Percentiles rank a stretch among this genome's conserved stretches.
These are phyloP conservation scores for Pulveroboletus frians DNA, from an alignment of 768 basidiomycete species.

Conservation along the genomic window DNA sequence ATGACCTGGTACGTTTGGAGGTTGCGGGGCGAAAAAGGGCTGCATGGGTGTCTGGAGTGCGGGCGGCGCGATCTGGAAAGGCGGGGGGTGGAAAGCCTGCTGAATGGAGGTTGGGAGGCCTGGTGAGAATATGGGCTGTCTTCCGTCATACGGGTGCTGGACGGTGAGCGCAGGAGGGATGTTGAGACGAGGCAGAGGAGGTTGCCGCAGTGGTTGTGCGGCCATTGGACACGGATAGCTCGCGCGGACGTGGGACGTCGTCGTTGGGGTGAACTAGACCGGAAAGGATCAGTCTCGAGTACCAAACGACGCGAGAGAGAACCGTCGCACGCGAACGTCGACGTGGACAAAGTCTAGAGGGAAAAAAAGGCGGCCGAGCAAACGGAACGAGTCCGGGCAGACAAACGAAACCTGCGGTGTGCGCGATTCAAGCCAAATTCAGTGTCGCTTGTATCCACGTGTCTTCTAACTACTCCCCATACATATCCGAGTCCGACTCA, in stretches of 20 bases:
- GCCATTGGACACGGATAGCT: conserved; percentile 15
- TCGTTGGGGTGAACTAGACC: not conserved
- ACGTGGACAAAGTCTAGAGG: not conserved
- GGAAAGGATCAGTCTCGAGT: not conserved
- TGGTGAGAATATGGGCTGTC: conserved; percentile 58
- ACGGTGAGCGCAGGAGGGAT: conserved; percentile 49
- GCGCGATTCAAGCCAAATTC: not conserved
- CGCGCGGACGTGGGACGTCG: not conserved
- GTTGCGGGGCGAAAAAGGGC: conserved; percentile 51
- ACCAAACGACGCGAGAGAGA: not conserved
- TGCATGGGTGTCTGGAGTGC: conserved; percentile 73
- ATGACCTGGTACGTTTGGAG: conserved; percentile 46
- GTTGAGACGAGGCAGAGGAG: conserved; percentile 51
- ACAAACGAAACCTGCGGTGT: not conserved
- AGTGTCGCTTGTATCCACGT: conserved; percentile 17
- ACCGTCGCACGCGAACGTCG: conserved; percentile 8
- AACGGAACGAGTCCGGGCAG: not conserved
- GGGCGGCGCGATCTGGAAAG: conserved; percentile 39
- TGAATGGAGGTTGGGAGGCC: conserved; percentile 56
- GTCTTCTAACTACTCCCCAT: conserved; percentile 33
- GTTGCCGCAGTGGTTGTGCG: conserved; percentile 41
- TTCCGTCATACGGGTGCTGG: conserved; percentile 50
- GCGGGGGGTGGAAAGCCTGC: conserved; percentile 50
- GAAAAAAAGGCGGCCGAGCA: not conserved
- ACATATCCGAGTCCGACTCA: conserved; percentile 47